Base-by-base conservation (phyloP, 441 rosid genomes). In the Syzygium malaccense region DNA sequence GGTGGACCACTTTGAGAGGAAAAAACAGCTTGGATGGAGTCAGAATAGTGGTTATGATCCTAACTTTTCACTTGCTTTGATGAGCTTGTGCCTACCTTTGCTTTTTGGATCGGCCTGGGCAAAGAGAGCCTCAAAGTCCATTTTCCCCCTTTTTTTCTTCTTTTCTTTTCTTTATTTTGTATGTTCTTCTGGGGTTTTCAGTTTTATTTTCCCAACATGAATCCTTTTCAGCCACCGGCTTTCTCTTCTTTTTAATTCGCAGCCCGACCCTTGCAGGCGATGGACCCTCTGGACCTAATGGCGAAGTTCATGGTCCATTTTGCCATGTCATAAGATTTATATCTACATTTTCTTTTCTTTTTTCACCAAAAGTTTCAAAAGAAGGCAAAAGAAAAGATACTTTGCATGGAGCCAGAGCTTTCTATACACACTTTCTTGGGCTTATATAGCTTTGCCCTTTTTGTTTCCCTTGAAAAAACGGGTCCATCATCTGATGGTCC, bases 331-430 rank as follows among this genome's bases (percentile, higher is more conserved):
- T 48, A 13, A 41, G 18, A 23, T 41, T 23, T 23, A 23, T 23
- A 23, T 48, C 26, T 11, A 75, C 51, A 75, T 75, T 75, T 25
- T 45, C 4, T 25, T 41, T 23, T 75, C 8, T 13, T 23, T 26
- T 75, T 23, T 14, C n/a, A 45, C 53, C 9, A 41, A 7, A 12
- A 37, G 12, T 41, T 37, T 25, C 83, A 75, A 41, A 75, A 75
- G 51, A 75, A 6, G 83, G 2, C 51, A 41, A 41, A 75, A 75
- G 83, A 75, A 75, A 23, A 41, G 18, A 75, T 23, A 23, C 83
- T 75, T 75, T 75, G 83, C 25, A 75, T 41, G 83, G 83, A 75
- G 18, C 26, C 48, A 41, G 83, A 75, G 83, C 83, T 75, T 75
- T 75, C 83, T 6, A 41, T 23, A 7, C 13, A 18, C 83, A 75